A percentile compares a stretch with the other conserved stretches of the same genome.
Evolutionary conservation across 2,329 filamentous ascomycete species (phyloP).

Genomic region (Cercospora sp.): DNA sequence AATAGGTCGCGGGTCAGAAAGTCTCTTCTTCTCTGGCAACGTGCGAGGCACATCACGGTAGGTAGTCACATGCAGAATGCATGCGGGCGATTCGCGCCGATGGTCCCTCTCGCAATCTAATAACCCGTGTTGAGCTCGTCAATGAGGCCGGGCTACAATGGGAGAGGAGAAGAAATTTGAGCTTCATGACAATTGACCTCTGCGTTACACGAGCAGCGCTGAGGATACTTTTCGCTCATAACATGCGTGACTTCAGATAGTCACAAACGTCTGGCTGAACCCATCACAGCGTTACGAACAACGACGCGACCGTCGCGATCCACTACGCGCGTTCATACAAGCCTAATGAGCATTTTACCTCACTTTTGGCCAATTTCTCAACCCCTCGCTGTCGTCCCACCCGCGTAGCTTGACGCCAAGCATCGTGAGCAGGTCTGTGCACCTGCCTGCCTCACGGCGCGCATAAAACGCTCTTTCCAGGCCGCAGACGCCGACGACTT

Average conservation of each 20-base stretch:
- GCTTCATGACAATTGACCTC: constrained; percentile 33
- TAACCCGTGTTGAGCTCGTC: constrained; percentile 57
- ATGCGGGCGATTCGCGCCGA: background rate
- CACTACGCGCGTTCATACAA: background rate
- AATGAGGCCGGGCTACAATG: constrained; percentile 69
- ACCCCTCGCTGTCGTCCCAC: background rate
- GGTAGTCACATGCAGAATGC: background rate
- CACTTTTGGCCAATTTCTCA: constrained; percentile 1
- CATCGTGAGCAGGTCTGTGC: background rate
- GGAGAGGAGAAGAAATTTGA: constrained; percentile 61
- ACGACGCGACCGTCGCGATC: background rate
- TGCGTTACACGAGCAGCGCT: constrained; percentile 25
- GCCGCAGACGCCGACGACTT: constrained; percentile 4
- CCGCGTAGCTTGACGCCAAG: constrained; percentile 2
- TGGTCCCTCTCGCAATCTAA: constrained; percentile 68
- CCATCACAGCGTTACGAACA: background rate
- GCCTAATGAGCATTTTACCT: background rate
- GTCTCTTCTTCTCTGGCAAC: background rate
- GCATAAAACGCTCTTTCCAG: constrained; percentile 10
- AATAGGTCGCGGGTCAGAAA: background rate
- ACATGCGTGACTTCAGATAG: constrained; percentile 21
- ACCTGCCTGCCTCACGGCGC: constrained; percentile 1
- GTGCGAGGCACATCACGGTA: background rate
- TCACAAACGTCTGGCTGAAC: background rate
- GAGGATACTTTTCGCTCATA: constrained; percentile 31